Conservation (phyloP, 805 yeast species). For the Candida yuanshanica region DNA sequence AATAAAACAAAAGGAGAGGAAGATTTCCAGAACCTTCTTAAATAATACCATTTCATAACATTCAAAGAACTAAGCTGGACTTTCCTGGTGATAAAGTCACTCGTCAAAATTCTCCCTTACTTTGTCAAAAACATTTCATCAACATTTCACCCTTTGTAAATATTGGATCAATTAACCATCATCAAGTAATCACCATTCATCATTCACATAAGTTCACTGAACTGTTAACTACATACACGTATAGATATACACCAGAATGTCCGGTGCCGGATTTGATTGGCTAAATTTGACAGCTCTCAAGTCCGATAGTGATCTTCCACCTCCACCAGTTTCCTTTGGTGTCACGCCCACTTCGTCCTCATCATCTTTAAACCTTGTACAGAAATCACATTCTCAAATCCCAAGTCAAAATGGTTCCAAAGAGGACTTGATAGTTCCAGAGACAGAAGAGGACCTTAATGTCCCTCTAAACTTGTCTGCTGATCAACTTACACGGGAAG, state of each 20-base stretch:
- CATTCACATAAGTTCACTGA: neutral
- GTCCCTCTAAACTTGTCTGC: conserved; percentile 62
- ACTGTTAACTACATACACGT: neutral
- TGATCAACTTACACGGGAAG: conserved; percentile 68
- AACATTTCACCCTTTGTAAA: too few relatives aligned
- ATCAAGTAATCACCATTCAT: neutral
- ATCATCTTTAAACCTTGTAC: conserved; percentile 14
- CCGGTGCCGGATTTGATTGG: conserved; percentile 44
- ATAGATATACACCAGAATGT: too few relatives aligned
- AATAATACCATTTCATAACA: too few relatives aligned
- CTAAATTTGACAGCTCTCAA: conserved; percentile 37
- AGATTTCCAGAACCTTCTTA: too few relatives aligned
- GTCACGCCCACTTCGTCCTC: conserved; percentile 23
- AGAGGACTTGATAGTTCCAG: conserved; percentile 1
- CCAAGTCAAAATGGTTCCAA: neutral
- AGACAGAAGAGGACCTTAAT: conserved; percentile 29
- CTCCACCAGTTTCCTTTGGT: conserved; percentile 51
- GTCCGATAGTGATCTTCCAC: conserved; percentile 30
- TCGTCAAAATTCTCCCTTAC: too few relatives aligned
- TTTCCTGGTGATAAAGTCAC: too few relatives aligned
- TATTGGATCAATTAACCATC: too few relatives aligned
- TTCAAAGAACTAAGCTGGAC: too few relatives aligned
- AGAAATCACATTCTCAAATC: neutral
- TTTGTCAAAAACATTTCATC: too few relatives aligned
- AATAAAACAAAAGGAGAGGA: too few relatives aligned